phyloP scores from a whole-genome alignment of 257 asterid genomes.

The Solanum peruvianum region DNA sequence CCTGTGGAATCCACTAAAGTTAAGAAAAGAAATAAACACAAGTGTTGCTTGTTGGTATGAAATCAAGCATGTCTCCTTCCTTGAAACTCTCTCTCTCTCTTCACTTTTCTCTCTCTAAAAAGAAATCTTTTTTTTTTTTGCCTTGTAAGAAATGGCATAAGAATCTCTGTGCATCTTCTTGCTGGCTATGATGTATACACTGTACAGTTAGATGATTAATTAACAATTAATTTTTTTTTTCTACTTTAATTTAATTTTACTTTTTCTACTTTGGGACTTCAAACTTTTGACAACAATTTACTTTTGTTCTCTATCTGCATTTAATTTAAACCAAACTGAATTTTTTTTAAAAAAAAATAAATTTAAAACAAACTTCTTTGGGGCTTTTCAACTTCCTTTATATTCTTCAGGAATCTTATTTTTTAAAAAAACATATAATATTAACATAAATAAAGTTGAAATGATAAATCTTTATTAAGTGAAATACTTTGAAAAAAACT shows the following conservation, averaged over 20 bases:
- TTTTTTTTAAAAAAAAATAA: no score
- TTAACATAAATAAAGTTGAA: neutral
- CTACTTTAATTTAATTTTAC: neutral
- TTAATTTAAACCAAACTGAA: neutral
- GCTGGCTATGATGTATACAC: neutral
- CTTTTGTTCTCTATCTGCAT: neutral
- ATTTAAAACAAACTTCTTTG: neutral
- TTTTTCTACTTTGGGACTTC: neutral
- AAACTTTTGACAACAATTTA: neutral
- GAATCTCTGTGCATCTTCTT: constrained; percentile 8
- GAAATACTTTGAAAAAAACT: no score
- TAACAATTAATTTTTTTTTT: neutral
- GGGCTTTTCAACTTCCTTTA: neutral
- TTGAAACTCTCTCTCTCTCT: constrained; percentile 14
- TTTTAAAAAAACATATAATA: no score
- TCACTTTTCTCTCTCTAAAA: neutral
- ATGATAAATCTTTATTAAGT: neutral
- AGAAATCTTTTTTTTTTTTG: neutral
- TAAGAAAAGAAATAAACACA: constrained; percentile 55
- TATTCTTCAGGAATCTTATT: neutral
- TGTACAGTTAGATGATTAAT: neutral
- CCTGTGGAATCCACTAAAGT: constrained; percentile 69
- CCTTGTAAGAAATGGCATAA: neutral
- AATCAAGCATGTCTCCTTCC: constrained; percentile 77
- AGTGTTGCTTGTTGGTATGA: constrained; percentile 61